Conservation (phyloP, 2,329 filamentous ascomycete species). For the Gliomastix tumulicola region DNA sequence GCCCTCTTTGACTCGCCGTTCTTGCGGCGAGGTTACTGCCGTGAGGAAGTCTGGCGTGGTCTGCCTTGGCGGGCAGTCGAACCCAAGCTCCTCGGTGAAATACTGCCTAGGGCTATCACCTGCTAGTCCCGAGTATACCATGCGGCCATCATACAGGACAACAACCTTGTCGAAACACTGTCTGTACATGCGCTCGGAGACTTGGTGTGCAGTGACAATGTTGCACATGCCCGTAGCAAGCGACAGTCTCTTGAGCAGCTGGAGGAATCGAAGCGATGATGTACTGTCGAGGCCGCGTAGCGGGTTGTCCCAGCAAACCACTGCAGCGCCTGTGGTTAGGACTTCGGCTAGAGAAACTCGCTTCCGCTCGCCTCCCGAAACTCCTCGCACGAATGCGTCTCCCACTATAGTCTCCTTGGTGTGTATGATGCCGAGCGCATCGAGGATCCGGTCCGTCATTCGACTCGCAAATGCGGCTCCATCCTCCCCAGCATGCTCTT, state of each 20-base stretch:
- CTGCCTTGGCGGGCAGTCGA: constrained; percentile 58
- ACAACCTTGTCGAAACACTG: constrained; percentile 49
- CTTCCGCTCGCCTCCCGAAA: constrained; percentile 58
- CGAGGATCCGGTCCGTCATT: constrained; percentile 26
- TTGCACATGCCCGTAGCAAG: constrained; percentile 57
- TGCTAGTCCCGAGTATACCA: constrained; percentile 56
- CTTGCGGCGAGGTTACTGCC: constrained; percentile 55
- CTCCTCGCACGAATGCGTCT: constrained; percentile 51
- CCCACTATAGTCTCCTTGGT: constrained; percentile 59
- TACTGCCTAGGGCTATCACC: constrained; percentile 52
- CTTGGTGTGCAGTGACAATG: constrained; percentile 65
- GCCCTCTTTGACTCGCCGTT: constrained; percentile 49
- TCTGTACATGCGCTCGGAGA: constrained; percentile 57
- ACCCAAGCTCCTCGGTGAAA: constrained; percentile 59
- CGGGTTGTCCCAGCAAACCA: constrained; percentile 61
- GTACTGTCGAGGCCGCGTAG: constrained; percentile 63
- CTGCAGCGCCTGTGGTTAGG: constrained; percentile 23
- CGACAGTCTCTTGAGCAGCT: constrained; percentile 51
- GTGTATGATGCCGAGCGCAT: constrained; percentile 59
- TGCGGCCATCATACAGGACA: constrained; percentile 52
- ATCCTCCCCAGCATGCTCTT: no score
- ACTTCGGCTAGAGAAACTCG: constrained; percentile 67
- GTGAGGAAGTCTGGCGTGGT: constrained; percentile 69
- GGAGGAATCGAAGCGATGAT: constrained; percentile 62
- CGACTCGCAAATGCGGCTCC: constrained; percentile 51